Evolutionary conservation across 1,284 basidiomycete species (phyloP).

Genomic region (Ustilago curta): DNA sequence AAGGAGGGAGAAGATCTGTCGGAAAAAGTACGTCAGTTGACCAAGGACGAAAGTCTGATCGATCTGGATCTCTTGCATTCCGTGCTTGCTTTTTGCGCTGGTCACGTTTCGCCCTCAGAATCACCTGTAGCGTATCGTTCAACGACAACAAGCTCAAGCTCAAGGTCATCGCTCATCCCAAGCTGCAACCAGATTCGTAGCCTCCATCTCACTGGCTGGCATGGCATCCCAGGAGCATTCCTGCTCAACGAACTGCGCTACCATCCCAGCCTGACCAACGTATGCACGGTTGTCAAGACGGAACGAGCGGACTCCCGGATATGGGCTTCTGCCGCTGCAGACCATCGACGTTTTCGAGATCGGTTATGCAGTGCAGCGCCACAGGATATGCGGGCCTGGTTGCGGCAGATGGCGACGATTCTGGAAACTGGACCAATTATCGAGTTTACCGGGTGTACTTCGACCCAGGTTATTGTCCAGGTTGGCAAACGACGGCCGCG

Average conservation of each 20-base stretch:
- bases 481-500: conserved; percentile 28
- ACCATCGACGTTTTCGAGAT: conserved; percentile 7
- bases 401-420: background rate
- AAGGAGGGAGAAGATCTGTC: background rate
- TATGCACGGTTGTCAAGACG: conserved; percentile 42
- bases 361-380: too few species aligned
- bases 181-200: conserved; percentile 17
- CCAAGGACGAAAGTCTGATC: conserved; percentile 38
- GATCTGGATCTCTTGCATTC: conserved; percentile 34
- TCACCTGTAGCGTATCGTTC: background rate
- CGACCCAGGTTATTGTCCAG: conserved; percentile 40
- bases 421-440: background rate
- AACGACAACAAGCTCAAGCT: background rate
- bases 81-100: conserved; percentile 19
- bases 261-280: conserved; percentile 19
- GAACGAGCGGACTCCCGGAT: conserved; percentile 42
- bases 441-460: conserved; percentile 12
- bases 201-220: conserved; percentile 37
- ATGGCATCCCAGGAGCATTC: conserved; percentile 42
- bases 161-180: background rate
- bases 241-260: conserved; percentile 36
- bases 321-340: conserved; percentile 35
- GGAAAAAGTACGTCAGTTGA: conserved; percentile 18
- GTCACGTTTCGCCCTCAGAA: background rate
- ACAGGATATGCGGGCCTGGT: background rate